Conservation (phyloP, 495 filamentous ascomycete genomes). For the Pseudotulostoma volvatum region DNA sequence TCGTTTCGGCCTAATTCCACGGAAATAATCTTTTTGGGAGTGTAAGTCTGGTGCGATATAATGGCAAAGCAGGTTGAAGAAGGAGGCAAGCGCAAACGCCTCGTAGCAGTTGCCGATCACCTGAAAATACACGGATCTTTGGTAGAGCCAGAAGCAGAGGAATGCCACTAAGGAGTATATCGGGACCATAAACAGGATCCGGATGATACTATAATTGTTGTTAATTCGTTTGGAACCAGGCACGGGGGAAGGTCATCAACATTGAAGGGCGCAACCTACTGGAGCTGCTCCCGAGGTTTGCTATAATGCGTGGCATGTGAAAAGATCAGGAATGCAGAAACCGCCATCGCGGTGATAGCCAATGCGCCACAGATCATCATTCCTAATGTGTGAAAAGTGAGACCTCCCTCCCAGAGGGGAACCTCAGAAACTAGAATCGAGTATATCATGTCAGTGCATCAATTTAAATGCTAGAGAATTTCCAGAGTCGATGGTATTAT, state of each 20-base stretch:
- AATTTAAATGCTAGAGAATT: neutral
- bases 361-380: slow-evolving; percentile 30
- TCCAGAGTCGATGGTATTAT: neutral
- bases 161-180: slow-evolving; percentile 68
- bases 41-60: slow-evolving; percentile 55
- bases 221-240: too few relatives aligned
- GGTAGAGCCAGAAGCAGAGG: slow-evolving; percentile 61
- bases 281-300: slow-evolving; percentile 48
- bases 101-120: slow-evolving; percentile 79
- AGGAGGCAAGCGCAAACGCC: slow-evolving; percentile 78
- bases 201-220: slow-evolving; percentile 50
- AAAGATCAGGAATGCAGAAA: slow-evolving; percentile 45
- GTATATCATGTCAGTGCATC: slow-evolving; percentile 5
- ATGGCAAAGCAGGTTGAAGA: slow-evolving; percentile 70
- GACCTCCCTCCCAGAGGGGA: slow-evolving; percentile 8
- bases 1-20: slow-evolving; percentile 36
- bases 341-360: slow-evolving; percentile 35
- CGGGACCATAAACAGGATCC: slow-evolving; percentile 83
- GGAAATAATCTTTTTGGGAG: slow-evolving; percentile 59
- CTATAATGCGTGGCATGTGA: slow-evolving; percentile 54
- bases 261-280: slow-evolving; percentile 37
- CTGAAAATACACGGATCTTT: slow-evolving; percentile 66
- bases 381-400: slow-evolving; percentile 9
- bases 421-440: slow-evolving; percentile 30
- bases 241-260: too few relatives aligned